Conservation (phyloP, 306 rosid species). For the Chamaecrista fasciculata region DNA sequence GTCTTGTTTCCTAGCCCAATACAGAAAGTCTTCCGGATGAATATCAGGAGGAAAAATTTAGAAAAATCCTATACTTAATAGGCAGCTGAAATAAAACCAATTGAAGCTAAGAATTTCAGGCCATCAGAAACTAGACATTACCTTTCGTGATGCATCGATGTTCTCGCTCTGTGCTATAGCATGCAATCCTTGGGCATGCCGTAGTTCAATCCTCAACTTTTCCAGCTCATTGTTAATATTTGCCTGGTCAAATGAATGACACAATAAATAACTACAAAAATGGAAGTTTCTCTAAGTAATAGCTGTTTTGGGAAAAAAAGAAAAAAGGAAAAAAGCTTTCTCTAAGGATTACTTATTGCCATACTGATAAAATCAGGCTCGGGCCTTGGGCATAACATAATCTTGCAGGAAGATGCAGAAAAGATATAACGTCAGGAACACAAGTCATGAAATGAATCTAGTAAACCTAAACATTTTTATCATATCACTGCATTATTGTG, state of each 20-base stretch:
- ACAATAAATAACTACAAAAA: slow-evolving; percentile 20
- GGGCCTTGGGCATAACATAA: not conserved
- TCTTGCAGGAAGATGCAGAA: not conserved
- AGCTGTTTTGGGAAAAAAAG: not conserved
- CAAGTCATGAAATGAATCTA: not conserved
- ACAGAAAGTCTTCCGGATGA: not conserved
- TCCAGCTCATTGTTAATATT: slow-evolving; percentile 71
- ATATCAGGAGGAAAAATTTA: not conserved
- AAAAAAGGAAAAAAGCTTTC: not conserved
- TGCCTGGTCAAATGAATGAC: slow-evolving; percentile 47
- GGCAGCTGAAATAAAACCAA: slow-evolving; percentile 8
- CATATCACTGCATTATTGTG: not conserved
- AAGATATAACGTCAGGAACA: slow-evolving; percentile 20
- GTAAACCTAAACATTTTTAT: slow-evolving; percentile 3
- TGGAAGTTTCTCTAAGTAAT: slow-evolving; percentile 10
- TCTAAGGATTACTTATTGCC: not conserved
- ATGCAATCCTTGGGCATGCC: slow-evolving; percentile 86
- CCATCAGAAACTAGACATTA: slow-evolving; percentile 29
- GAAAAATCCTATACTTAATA: not conserved
- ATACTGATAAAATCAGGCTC: not conserved
- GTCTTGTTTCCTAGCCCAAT: not conserved
- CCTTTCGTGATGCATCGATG: slow-evolving; percentile 80
- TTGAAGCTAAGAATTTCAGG: slow-evolving; percentile 9
- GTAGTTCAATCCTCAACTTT: slow-evolving; percentile 83
- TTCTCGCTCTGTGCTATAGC: slow-evolving; percentile 83